A percentile compares a stretch with the other conserved stretches of the same genome.
phyloP scores from a whole-genome alignment of 1,284 basidiomycete genomes.

The Coniferiporia weirii region DNA sequence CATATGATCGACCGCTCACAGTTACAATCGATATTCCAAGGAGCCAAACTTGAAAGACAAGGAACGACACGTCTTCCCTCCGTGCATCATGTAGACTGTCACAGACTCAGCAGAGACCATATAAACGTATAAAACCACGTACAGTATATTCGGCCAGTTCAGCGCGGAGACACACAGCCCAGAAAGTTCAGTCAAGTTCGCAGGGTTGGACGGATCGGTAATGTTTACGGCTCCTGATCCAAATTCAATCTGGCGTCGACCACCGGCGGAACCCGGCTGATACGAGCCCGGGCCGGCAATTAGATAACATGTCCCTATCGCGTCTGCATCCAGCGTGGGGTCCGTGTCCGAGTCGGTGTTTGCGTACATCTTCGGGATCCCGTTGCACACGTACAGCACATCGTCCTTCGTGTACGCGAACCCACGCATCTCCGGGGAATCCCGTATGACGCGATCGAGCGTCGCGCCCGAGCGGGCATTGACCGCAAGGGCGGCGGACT shows the following conservation, averaged over 20 bases:
- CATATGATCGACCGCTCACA: neutral
- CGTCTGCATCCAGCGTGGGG: neutral
- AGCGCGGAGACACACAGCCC: neutral
- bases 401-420: slow-evolving; percentile 15
- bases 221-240: too few relatives aligned
- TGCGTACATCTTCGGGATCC: neutral
- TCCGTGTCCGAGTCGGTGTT: too few relatives aligned
- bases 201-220: too few relatives aligned
- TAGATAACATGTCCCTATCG: neutral
- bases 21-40: slow-evolving; percentile 21
- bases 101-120: neutral
- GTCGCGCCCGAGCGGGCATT: neutral
- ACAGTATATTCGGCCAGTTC: slow-evolving; percentile 2
- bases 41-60: slow-evolving; percentile 23
- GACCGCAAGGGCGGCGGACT: slow-evolving; percentile 4
- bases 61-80: slow-evolving; percentile 22
- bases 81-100: slow-evolving; percentile 18
- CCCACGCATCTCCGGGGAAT: neutral
- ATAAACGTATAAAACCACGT: neutral
- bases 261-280: too few relatives aligned
- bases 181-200: too few relatives aligned
- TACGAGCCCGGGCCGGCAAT: too few relatives aligned
- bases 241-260: too few relatives aligned
- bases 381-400: slow-evolving; percentile 10
- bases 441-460: slow-evolving; percentile 4